These are phyloP conservation scores for Yarrowia alimentaria DNA, from an alignment of 805 yeast species.

Conservation along the genomic window DNA sequence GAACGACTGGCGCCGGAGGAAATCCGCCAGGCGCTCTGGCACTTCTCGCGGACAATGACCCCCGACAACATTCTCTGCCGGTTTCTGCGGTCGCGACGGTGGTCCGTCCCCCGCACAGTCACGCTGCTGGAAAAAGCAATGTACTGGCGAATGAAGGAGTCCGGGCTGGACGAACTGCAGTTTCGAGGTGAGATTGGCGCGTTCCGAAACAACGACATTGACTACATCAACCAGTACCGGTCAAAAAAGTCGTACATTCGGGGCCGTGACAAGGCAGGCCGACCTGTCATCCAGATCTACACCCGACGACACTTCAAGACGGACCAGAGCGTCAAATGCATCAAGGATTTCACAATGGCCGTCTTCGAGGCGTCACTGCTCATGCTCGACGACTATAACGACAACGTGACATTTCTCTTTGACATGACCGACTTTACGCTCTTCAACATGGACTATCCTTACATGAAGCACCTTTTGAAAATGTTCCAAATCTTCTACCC, in stretches of 20 bases:
- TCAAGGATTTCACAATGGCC: constrained; percentile 61
- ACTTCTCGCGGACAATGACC: constrained; percentile 46
- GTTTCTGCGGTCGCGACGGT: constrained; percentile 92
- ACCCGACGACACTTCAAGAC: constrained; percentile 54
- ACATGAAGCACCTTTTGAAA: constrained; percentile 74
- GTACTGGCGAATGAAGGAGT: constrained; percentile 77
- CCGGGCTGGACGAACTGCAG: constrained; percentile 76
- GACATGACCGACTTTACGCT: constrained; percentile 84
- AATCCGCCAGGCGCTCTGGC: constrained; percentile 23
- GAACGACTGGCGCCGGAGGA: constrained; percentile 14
- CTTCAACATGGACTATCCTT: constrained; percentile 88
- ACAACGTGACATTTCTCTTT: constrained; percentile 78
- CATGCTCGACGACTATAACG: constrained; percentile 55
- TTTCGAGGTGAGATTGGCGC: constrained; percentile 57
- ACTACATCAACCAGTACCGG: constrained; percentile 52
- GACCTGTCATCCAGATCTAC: constrained; percentile 57
- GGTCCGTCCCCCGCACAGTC: constrained; percentile 73
- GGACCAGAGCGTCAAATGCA: constrained; percentile 58
- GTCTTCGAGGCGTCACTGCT: constrained; percentile 64
- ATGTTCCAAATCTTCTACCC: constrained; percentile 85
- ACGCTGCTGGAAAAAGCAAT: constrained; percentile 85
- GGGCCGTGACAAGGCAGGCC: constrained; percentile 93
- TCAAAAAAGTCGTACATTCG: constrained; percentile 85
- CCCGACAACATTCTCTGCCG: constrained; percentile 75
- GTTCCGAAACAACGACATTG: constrained; percentile 61